A percentile compares a stretch with the other conserved stretches of the same genome.
phyloP scores from a whole-genome alignment of 2,329 filamentous ascomycete genomes.

The Ophiostoma tasmaniense region DNA sequence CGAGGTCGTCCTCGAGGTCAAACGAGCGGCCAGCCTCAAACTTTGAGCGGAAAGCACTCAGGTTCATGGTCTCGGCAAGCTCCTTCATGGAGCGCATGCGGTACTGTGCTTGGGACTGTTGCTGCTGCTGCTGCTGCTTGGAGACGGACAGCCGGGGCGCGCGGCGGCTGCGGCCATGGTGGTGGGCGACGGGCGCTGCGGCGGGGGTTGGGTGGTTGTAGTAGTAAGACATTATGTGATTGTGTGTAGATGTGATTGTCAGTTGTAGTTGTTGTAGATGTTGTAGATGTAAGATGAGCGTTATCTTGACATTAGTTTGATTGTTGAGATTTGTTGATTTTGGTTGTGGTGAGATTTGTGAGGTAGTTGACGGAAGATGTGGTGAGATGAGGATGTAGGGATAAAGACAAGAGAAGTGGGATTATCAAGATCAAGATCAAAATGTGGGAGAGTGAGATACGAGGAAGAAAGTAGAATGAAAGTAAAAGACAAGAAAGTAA shows the following conservation, averaged over 20 bases:
- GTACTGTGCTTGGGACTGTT: slow-evolving; percentile 47
- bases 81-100: slow-evolving; percentile 82
- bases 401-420: neutral
- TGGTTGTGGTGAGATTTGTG: neutral
- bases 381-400: neutral
- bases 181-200: slow-evolving; percentile 54
- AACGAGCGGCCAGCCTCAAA: slow-evolving; percentile 91
- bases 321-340: neutral
- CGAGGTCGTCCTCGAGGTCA: slow-evolving; percentile 89
- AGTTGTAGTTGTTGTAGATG: neutral
- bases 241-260: neutral
- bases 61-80: slow-evolving; percentile 64
- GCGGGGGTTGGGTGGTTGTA: slow-evolving; percentile 51
- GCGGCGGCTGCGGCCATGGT: slow-evolving; percentile 79
- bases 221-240: slow-evolving; percentile 54
- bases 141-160: slow-evolving; percentile 70
- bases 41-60: slow-evolving; percentile 72
- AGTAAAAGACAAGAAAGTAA: too few species aligned
- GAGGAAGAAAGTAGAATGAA: neutral
- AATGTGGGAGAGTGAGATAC: neutral
- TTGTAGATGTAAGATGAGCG: neutral
- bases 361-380: neutral
- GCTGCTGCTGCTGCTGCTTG: slow-evolving; percentile 66
- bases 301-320: slow-evolving; percentile 4
- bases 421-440: neutral